Evolutionary conservation across 2,329 filamentous ascomycete genomes (phyloP).

Genomic region (Neurospora sp.): DNA sequence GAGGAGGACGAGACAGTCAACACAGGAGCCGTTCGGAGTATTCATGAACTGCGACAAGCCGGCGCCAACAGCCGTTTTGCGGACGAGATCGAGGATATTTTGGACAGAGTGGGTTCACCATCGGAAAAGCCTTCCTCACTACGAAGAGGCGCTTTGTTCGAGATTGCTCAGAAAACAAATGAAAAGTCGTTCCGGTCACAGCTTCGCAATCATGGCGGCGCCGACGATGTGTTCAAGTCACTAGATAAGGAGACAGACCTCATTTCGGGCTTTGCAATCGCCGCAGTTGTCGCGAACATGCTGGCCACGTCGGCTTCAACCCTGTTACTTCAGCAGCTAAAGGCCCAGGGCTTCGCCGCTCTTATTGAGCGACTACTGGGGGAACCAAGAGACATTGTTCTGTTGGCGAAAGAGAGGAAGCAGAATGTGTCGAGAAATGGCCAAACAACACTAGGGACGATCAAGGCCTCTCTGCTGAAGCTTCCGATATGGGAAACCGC

Average conservation of each 20-base stretch:
- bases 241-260: conserved; percentile 50
- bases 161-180: conserved; percentile 48
- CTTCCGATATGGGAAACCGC: conserved; percentile 49
- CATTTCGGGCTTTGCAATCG: conserved; percentile 52
- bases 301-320: conserved; percentile 49
- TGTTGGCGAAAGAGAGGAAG: conserved; percentile 52
- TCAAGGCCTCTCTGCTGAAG: conserved; percentile 43
- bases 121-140: conserved; percentile 36
- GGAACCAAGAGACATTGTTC: conserved; percentile 43
- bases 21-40: conserved; percentile 46
- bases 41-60: conserved; percentile 56
- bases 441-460: conserved; percentile 42
- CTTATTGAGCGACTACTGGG: conserved; percentile 47
- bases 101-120: conserved; percentile 48
- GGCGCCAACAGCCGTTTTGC: conserved; percentile 57
- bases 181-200: conserved; percentile 55
- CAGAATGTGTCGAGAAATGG: conserved; percentile 59
- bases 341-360: conserved; percentile 41
- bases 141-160: conserved; percentile 48
- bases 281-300: conserved; percentile 54
- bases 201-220: conserved; percentile 65
- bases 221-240: conserved; percentile 55
- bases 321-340: conserved; percentile 48
- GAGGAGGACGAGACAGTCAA: conserved; percentile 32
- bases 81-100: conserved; percentile 54